Evolutionary conservation across 2,329 filamentous ascomycete species (phyloP).

Genomic region (Chrysoporthe austroafricana): DNA sequence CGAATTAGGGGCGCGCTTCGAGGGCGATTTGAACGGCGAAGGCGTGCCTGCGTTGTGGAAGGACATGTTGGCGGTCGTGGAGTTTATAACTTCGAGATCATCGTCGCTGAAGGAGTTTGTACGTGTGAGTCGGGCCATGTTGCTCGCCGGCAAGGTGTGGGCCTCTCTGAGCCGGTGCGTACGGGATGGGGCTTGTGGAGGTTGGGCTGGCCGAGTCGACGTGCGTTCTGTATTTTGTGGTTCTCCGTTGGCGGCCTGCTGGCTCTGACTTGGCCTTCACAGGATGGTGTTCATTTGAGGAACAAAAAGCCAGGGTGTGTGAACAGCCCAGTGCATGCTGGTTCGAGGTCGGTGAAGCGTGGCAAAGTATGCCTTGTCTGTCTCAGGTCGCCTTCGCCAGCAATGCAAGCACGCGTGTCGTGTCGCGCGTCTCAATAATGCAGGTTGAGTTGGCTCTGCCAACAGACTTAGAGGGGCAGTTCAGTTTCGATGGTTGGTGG

Average conservation of each 20-base stretch:
- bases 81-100: constrained; percentile 41
- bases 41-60: constrained; percentile 24
- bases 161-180: background rate
- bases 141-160: background rate
- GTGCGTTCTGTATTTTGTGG: background rate
- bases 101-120: constrained; percentile 43
- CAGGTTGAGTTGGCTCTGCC: constrained; percentile 26
- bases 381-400: background rate
- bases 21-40: constrained; percentile 37
- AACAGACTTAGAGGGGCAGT: constrained; percentile 16
- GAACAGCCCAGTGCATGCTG: constrained; percentile 8
- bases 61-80: constrained; percentile 36
- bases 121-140: constrained; percentile 35
- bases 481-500: background rate
- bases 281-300: background rate
- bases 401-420: constrained; percentile 20
- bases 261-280: background rate
- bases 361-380: background rate
- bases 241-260: background rate
- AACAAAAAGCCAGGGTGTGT: constrained; percentile 7
- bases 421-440: constrained; percentile 8
- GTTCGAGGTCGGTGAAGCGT: background rate
- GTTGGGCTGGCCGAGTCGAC: background rate
- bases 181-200: background rate
- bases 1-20: constrained; percentile 41